Base-by-base conservation (phyloP, 1,139 yeast genomes). In the Zygosaccharomyces sapae region DNA sequence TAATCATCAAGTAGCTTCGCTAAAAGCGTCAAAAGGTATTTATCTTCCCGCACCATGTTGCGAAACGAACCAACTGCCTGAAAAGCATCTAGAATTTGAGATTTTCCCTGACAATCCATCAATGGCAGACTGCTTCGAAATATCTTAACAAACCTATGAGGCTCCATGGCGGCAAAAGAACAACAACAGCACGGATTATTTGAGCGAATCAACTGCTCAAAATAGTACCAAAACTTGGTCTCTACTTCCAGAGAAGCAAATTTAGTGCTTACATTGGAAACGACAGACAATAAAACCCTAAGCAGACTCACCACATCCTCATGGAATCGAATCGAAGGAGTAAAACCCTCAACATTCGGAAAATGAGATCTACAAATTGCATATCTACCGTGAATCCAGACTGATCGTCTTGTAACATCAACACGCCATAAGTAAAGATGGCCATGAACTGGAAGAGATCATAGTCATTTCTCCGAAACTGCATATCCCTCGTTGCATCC, bases 1-100 rank as follows among this genome's bases (percentile, higher is more conserved):
- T 83, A 83, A 55, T 84, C 90, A 54, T 81, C 80, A 36, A 83
- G 63, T 38, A 73, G 69, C 3, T 50, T 49, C 0, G 63, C 34
- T 4, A 68, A 20, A 12, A 40, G 47, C n/a, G 19, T 25, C 6
- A 52, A 46, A 22, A 55, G 38, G 18, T 13, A 13, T 12, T 2
- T 27, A 9, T 9, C 29, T 13, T 2, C 42, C 45, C 3, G 46
- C 30, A 6, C 22, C 33, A n/a, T 22, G 38, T 5, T 33, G 6
- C 25, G 27, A 3, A 38, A 41, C n/a, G 44, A 18, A 12, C 18
- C 41, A 24, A 24, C 24, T 7, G 39, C 45, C 4, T 33, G 42
- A n/a, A 56, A 39, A 10, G 64, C 52, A 7, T 48, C 38, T 24
- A 64, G 38, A 6, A 63, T 33, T 27, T 45, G 47, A 5, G 60